These are phyloP conservation scores for Umbelopsis sp. DNA, from an alignment of 371 early-diverging fungal genomes.

Conservation along the genomic window DNA sequence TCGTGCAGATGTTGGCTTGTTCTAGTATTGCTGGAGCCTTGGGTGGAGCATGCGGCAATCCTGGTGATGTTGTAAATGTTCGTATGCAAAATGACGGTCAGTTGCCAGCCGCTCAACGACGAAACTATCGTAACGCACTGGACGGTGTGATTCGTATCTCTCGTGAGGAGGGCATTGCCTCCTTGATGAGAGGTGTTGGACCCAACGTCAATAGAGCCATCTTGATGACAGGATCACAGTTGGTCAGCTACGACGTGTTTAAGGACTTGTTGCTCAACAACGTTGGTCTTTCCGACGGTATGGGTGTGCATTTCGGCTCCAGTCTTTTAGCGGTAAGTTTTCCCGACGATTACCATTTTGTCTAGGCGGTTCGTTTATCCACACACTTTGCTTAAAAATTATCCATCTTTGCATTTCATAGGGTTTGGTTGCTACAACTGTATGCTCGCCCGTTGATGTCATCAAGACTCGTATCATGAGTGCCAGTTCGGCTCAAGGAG, in stretches of 20 bases:
- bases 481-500: slow-evolving; percentile 37
- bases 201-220: slow-evolving; percentile 80
- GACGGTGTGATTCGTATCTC: slow-evolving; percentile 74
- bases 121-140: slow-evolving; percentile 78
- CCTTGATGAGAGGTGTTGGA: slow-evolving; percentile 72
- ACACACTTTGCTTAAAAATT: slow-evolving; percentile 15
- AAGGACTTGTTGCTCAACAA: slow-evolving; percentile 66
- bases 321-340: slow-evolving; percentile 74
- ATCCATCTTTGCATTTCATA: slow-evolving; percentile 23
- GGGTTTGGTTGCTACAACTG: slow-evolving; percentile 90
- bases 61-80: slow-evolving; percentile 85
- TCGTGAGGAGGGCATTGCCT: slow-evolving; percentile 66
- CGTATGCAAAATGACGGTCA: slow-evolving; percentile 87
- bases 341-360: background rate
- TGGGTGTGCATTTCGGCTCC: slow-evolving; percentile 73
- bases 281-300: slow-evolving; percentile 64
- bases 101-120: slow-evolving; percentile 60
- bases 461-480: slow-evolving; percentile 92
- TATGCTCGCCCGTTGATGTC: slow-evolving; percentile 87
- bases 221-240: slow-evolving; percentile 78
- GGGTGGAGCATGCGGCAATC: slow-evolving; percentile 83
- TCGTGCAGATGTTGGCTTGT: slow-evolving; percentile 57
- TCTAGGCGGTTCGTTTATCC: background rate
- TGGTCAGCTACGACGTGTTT: slow-evolving; percentile 75
- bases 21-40: slow-evolving; percentile 74